Percentiles rank a stretch among this genome's conserved stretches.
Conservation (phyloP, 176 grass and related monocot genomes). For the Raddia guianensis region DNA sequence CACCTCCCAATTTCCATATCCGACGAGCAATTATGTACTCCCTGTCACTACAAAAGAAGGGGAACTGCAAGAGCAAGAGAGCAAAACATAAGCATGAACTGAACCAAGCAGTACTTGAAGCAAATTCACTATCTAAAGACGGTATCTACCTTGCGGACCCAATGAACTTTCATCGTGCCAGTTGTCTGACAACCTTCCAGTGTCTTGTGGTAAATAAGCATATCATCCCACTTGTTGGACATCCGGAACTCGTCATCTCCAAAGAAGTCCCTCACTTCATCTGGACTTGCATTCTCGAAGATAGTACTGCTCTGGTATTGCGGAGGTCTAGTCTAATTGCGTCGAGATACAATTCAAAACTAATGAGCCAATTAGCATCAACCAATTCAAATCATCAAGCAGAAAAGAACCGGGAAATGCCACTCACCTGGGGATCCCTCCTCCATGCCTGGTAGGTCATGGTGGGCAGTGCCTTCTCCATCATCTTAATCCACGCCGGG, state of each 20-base stretch:
- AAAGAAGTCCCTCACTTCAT: constrained; percentile 87
- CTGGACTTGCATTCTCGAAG: constrained; percentile 72
- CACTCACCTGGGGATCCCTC: constrained; percentile 68
- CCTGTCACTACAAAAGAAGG: constrained; percentile 93
- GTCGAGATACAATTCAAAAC: constrained; percentile 15
- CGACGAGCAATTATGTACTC: constrained; percentile 91
- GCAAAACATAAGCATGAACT: constrained; percentile 6
- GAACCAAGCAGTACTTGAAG: background rate
- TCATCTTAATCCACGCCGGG: constrained; percentile 79
- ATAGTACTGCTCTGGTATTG: constrained; percentile 78
- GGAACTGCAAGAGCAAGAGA: constrained; percentile 61
- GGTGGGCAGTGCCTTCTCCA: constrained; percentile 67
- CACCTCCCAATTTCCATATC: constrained; percentile 70
- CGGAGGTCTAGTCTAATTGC: constrained; percentile 56
- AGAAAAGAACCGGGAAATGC: constrained; percentile 2
- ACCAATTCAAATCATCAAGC: constrained; percentile 17
- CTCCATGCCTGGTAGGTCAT: constrained; percentile 86
- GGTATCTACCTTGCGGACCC: constrained; percentile 71
- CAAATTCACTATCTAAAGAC: background rate
- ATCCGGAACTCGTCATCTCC: constrained; percentile 82
- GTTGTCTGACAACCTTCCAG: constrained; percentile 70
- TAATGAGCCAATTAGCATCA: background rate
- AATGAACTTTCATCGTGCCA: constrained; percentile 77
- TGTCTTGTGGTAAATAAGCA: constrained; percentile 75
- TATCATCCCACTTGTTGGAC: constrained; percentile 92